Evolutionary conservation across 257 asterid genomes (phyloP).

Genomic region (Petunia axillaris): DNA sequence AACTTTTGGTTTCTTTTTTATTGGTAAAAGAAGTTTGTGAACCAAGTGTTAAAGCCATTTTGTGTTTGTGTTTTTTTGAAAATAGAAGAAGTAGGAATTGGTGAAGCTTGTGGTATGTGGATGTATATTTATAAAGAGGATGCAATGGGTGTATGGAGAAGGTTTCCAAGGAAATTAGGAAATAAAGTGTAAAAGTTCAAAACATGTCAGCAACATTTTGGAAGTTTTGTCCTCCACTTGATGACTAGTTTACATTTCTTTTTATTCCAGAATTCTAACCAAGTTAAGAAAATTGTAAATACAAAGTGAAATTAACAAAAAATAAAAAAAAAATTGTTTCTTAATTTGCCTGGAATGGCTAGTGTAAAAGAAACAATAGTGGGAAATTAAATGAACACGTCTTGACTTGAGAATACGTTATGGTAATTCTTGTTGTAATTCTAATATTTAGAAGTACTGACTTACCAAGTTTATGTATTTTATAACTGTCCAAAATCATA

Average conservation of each 20-base stretch:
- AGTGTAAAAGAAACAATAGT: not conserved
- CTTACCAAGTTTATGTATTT: not conserved
- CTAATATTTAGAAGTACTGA: not conserved
- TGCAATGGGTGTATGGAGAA: constrained; percentile 30
- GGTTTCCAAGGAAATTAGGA: constrained; percentile 41
- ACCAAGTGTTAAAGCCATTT: constrained; percentile 77
- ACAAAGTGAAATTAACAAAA: too few species aligned
- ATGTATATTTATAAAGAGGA: constrained; percentile 50
- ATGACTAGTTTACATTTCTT: not conserved
- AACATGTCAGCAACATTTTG: constrained; percentile 38
- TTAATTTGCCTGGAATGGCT: not conserved
- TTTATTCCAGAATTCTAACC: not conserved
- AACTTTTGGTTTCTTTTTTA: constrained; percentile 48
- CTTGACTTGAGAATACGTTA: not conserved
- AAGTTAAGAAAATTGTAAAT: not conserved
- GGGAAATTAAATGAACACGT: not conserved
- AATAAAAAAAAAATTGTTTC: not conserved
- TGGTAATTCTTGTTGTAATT: not conserved
- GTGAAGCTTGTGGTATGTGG: constrained; percentile 34
- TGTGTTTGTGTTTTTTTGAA: not conserved
- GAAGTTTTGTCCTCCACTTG: not conserved
- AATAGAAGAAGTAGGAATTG: constrained; percentile 38
- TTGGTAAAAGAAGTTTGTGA: constrained; percentile 67
- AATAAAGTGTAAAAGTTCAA: constrained; percentile 58
- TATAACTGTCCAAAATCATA: too few species aligned